Evolutionary conservation across 2,329 filamentous ascomycete genomes (phyloP), one percentile per base, ranked within the genome.

Genomic region (Cladophialophora exuberans): DNA sequence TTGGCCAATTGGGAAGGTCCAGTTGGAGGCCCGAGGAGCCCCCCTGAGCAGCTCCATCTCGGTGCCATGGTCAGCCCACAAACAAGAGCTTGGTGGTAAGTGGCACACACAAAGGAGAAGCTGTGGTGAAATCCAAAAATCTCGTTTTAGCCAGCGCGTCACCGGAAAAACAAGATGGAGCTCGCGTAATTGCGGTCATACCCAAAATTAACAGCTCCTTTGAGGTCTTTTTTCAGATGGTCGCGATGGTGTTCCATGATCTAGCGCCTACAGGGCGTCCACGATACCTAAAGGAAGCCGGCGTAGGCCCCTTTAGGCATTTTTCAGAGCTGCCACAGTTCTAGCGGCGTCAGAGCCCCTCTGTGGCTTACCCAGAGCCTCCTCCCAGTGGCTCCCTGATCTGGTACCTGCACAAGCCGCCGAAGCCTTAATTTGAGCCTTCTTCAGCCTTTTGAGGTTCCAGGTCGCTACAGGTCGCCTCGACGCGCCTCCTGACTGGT

Each of bases 351-450:
- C 15, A 18, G 31, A 13, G 23, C 46, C 31, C 33, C 46, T 49
- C 33, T 28, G 46, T 55, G 52, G 45, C 41, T 51, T 35, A n/a
- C 28, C 15, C 25, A 15, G 22, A 26, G n/a, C 7, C 31, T 23
- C 22, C 23, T 39, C 46, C 44, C 15, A 58, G 41, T 55, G 56
- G 51, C 46, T 38, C 11, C 17, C n/a, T 5, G 49, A 6, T 23
- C 18, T 46, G 51, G 54, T 57, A 57, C 50, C 55, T 57, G 51
- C 50, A 33, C 43, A 39, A 41, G 53, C 10, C 46, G 23, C 56
- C 51, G 56, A 48, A 52, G 56, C 56, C 49, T 58, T 58, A 58
- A 58, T 58, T 52, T 58, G 47, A 58, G 47, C 56, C 47, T 52
- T 20, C 31, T 13, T 25, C 35, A 51, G 46, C 33, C 39, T 45